These are phyloP conservation scores for Antrodiella citrinella DNA, from an alignment of 768 basidiomycete genomes.

Conservation along the genomic window DNA sequence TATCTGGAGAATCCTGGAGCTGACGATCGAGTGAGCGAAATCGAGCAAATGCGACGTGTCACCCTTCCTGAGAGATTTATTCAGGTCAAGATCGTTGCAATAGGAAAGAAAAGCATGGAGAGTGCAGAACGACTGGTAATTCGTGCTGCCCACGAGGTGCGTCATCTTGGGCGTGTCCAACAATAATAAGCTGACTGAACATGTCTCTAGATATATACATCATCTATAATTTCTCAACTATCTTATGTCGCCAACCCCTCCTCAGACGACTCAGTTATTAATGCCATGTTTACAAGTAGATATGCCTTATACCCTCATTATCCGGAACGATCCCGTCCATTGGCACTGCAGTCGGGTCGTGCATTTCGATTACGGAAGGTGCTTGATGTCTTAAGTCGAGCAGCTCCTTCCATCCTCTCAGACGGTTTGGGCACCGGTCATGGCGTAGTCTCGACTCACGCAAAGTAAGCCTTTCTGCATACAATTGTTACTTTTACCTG, in stretches of 20 bases:
- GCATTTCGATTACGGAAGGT: constrained; percentile 57
- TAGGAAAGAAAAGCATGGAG: constrained; percentile 28
- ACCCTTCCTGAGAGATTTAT: constrained; percentile 3
- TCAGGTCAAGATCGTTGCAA: constrained; percentile 53
- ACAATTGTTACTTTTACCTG: no score
- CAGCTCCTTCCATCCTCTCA: background rate
- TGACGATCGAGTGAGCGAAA: no score
- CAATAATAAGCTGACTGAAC: constrained; percentile 7
- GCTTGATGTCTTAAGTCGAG: constrained; percentile 39
- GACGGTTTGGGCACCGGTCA: constrained; percentile 31
- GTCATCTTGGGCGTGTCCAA: constrained; percentile 10
- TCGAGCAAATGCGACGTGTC: no score
- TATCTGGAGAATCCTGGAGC: constrained; percentile 45
- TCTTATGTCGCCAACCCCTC: background rate
- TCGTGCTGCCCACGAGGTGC: constrained; percentile 46
- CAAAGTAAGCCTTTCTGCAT: constrained; percentile 37
- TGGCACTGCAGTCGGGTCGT: constrained; percentile 34
- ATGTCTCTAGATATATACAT: background rate
- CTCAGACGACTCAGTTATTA: background rate
- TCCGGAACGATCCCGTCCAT: constrained; percentile 39
- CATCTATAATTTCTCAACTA: background rate
- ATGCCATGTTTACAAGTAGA: constrained; percentile 17
- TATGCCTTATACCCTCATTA: constrained; percentile 70
- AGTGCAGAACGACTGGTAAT: constrained; percentile 45
- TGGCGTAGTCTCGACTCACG: constrained; percentile 25